phyloP scores from a whole-genome alignment of 441 rosid genomes.

The Gossypium laxum region DNA sequence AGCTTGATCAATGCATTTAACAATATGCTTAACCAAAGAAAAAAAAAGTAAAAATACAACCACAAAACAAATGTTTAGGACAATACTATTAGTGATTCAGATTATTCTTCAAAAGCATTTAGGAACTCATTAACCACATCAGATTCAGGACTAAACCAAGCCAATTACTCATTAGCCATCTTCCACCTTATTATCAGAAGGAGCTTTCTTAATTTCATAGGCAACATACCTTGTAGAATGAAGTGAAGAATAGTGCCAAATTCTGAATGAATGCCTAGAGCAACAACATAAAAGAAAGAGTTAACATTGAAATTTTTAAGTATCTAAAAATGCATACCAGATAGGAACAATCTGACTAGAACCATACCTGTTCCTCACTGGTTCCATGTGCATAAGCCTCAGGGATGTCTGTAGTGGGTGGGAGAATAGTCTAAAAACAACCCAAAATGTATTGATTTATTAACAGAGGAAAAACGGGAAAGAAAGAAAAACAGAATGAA shows the following conservation, averaged over 20 bases:
- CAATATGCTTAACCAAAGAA: neutral
- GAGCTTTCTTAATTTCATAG: neutral
- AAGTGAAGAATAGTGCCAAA: conserved; percentile 10
- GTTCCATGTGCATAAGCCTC: conserved; percentile 85
- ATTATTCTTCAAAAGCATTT: neutral
- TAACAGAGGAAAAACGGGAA: neutral
- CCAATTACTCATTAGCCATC: neutral
- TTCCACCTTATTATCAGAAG: neutral
- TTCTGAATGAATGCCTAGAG: conserved; percentile 58
- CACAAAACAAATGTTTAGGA: neutral
- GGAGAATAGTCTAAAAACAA: conserved; percentile 55
- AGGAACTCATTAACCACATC: neutral
- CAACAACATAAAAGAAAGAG: conserved; percentile 14
- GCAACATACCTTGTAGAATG: conserved; percentile 8
- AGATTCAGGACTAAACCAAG: neutral
- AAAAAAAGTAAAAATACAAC: neutral
- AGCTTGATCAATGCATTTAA: neutral
- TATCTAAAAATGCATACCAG: neutral
- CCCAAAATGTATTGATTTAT: neutral
- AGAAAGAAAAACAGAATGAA: neutral
- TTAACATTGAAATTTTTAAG: neutral
- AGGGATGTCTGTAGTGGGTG: conserved; percentile 71
- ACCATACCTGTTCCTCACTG: conserved; percentile 78
- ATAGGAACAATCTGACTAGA: conserved; percentile 12
- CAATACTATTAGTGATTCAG: neutral